Evolutionary conservation across 352 stramenopile species (phyloP), one percentile per base, ranked within the genome.

Genomic region (Phytophthora lateralis): DNA sequence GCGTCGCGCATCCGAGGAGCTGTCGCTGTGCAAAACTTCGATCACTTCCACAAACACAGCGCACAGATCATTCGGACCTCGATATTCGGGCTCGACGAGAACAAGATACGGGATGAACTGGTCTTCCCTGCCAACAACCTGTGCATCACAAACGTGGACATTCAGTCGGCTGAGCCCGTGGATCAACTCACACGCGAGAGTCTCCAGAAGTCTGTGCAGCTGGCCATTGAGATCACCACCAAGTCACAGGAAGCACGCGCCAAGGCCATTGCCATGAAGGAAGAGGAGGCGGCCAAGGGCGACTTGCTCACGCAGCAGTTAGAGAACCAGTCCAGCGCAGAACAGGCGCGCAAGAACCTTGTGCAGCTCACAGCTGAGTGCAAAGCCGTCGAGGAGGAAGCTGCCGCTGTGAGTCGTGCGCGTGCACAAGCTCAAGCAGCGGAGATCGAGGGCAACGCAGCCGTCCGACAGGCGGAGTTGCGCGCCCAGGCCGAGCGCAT

Each of bases 191-290:
- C 84, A 3, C 80, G 84, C 20, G 77, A 89, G 52, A 91, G 80
- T 64, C 60, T 93, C 30, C 84, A 93, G 59, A 91, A 90, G 59
- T 91, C 80, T 1, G 84, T 93, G 41, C 84, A 93, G 34, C 54
- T 93, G n/a, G 84, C 84, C 21, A 93, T 93, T 42, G 82, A 91
- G 55, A 93, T 93, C 73, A 93, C 84, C 30, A 93, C 84, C 42
- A 90, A 93, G 49, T 91, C 82, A 1, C 84, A 93, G 44, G 84
- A 93, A 50, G 84, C 84, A 9, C 80, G 82, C 4, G 84, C 84
- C 56, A 91, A 91, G 57, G 85, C 82, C 24, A 76, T 88, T 21
- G 84, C 84, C 3, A 87, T 89, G 82, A 90, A 89, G 58, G 84
- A 93, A 44, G 84, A 93, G 7, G 84, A 93, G 42, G 84, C 90